These are phyloP conservation scores for Alternaria solani DNA, from an alignment of 2,329 filamentous ascomycete genomes.

Conservation along the genomic window DNA sequence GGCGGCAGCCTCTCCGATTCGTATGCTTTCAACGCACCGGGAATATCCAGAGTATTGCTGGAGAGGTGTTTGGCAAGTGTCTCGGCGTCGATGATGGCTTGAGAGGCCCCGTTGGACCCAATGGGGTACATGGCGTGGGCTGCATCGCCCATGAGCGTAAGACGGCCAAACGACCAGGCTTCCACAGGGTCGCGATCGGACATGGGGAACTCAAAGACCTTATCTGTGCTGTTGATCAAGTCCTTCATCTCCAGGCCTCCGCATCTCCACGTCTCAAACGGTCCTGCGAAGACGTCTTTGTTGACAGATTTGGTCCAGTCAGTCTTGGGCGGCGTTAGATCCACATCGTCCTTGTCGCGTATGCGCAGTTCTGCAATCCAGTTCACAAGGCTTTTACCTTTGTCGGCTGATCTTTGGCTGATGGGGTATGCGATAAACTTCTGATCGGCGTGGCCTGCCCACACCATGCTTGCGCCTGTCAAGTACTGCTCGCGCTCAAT, in stretches of 20 bases:
- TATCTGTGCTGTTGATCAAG: constrained; percentile 54
- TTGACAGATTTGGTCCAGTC: constrained; percentile 56
- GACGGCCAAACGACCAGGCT: constrained; percentile 48
- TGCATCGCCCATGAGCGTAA: constrained; percentile 54
- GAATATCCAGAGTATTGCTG: constrained; percentile 33
- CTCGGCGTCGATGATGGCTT: constrained; percentile 57
- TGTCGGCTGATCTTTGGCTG: constrained; percentile 46
- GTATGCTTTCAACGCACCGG: constrained; percentile 50
- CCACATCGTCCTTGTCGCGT: constrained; percentile 52
- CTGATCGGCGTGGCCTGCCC: constrained; percentile 58
- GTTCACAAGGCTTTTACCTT: constrained; percentile 54
- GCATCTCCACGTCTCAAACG: constrained; percentile 54
- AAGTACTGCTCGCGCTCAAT: constrained; percentile 53
- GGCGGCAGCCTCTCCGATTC: constrained; percentile 53
- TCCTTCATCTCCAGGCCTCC: constrained; percentile 55
- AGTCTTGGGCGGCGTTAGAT: constrained; percentile 55
- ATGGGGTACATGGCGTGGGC: constrained; percentile 57
- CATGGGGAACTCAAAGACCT: constrained; percentile 59
- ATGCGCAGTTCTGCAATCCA: constrained; percentile 59
- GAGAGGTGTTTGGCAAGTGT: constrained; percentile 48
- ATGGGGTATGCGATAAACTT: constrained; percentile 61
- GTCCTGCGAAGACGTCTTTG: constrained; percentile 52
- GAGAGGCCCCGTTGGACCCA: constrained; percentile 55
- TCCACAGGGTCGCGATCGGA: constrained; percentile 55
- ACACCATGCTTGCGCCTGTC: constrained; percentile 56